Conservation (phyloP, 2,329 filamentous ascomycete genomes). For the Ceratocystis ficicola region DNA sequence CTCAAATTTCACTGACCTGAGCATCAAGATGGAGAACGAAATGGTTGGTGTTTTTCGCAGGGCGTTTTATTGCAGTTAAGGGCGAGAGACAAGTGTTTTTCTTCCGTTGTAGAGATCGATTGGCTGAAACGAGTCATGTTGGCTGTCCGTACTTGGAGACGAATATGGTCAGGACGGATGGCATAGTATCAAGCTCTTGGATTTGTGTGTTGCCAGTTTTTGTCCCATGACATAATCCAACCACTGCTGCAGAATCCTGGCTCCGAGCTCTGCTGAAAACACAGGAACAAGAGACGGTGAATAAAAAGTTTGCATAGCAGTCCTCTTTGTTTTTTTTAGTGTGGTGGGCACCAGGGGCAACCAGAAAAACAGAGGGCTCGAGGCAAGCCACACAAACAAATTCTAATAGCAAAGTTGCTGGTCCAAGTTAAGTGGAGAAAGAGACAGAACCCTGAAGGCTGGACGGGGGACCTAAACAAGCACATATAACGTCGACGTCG, state of each 20-base stretch:
- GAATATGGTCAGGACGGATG: neutral
- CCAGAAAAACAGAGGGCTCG: neutral
- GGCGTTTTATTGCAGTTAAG: too few species aligned
- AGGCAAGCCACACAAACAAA: slow-evolving; percentile 4
- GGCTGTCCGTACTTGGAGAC: neutral
- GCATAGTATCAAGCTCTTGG: neutral
- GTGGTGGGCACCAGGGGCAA: neutral
- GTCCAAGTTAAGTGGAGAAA: neutral
- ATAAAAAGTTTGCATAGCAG: neutral
- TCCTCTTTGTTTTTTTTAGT: neutral
- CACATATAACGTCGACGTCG: neutral
- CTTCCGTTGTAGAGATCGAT: neutral
- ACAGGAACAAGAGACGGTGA: neutral
- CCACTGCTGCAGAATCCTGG: neutral
- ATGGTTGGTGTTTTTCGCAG: too few species aligned
- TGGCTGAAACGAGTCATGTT: neutral
- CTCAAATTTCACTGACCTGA: too few species aligned
- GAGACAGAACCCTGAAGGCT: neutral
- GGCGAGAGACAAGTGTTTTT: neutral
- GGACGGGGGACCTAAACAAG: neutral
- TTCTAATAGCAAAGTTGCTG: neutral
- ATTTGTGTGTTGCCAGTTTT: neutral
- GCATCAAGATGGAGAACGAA: too few species aligned
- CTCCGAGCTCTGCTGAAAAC: slow-evolving; percentile 12
- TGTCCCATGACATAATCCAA: neutral